Conservation (phyloP, 208 protist species). For the Acanthamoeba quina region DNA sequence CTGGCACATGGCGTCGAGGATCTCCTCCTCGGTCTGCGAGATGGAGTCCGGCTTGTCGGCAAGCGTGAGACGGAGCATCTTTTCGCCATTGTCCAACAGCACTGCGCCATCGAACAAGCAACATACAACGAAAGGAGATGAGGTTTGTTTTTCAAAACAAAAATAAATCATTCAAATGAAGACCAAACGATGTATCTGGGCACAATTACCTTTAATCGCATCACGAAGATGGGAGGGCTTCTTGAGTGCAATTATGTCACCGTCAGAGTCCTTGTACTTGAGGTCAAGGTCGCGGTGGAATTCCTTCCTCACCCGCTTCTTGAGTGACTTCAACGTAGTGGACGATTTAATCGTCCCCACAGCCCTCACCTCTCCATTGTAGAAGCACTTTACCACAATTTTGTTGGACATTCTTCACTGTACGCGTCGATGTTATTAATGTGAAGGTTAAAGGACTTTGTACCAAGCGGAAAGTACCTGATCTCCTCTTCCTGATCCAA, state of each 20-base stretch:
- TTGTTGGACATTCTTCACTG: constrained; percentile 49
- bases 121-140: no score
- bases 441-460: not conserved
- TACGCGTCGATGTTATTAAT: not conserved
- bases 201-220: not conserved
- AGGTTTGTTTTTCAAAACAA: no score
- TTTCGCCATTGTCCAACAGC: not conserved
- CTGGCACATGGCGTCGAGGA: constrained; percentile 42
- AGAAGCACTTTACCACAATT: constrained; percentile 56
- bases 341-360: not conserved
- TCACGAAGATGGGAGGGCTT: constrained; percentile 48
- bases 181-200: not conserved
- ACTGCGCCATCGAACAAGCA: not conserved
- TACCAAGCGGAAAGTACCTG: not conserved
- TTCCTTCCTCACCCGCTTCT: constrained; percentile 63
- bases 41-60: constrained; percentile 36
- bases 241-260: constrained; percentile 39
- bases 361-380: constrained; percentile 17
- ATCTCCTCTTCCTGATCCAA: no score
- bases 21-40: constrained; percentile 8
- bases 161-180: not conserved
- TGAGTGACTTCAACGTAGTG: not conserved
- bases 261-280: constrained; percentile 60
- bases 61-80: not conserved
- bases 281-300: constrained; percentile 55